Base-by-base conservation (phyloP, 345 rosid genomes). In the Gossypium australe region DNA sequence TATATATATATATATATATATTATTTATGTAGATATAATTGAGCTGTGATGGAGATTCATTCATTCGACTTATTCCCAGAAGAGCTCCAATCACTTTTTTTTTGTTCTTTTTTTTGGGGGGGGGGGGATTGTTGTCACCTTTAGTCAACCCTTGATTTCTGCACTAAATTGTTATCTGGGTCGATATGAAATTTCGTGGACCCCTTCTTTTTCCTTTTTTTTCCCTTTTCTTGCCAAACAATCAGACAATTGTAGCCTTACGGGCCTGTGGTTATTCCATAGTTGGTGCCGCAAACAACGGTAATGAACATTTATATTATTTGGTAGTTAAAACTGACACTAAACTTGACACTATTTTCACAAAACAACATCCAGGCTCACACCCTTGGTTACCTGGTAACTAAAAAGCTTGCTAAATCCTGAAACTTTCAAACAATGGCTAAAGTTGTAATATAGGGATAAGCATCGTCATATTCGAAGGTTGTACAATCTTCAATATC, bases 141-240 rank as follows among this genome's bases (percentile, higher is more conserved):
- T 70, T 55, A 25, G 75, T 78, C 61, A 76, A 67, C 56, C 18
- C 12, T 24, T 45, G 49, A 57, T 24, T 24, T 59, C 63, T 24
- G 63, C 38, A 24, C 13, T 59, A 22, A 24, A 59, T 59, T 59
- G 17, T 24, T 9, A 45, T 45, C 49, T 45, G 12, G 49, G 11
- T 8, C 25, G 9, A 27, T 60, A 27, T 60, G 6, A 25, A 25
- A 60, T 27, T 60, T 27, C 13, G 18, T 13, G 65, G 43, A 60
- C 41, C 64, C 38, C 8, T 24, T 12, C 14, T 12, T 59, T 24
- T 11, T 2, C 41, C 41, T 5, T 34, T 34, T 34, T 29, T 34
- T 34, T 34, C 1, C 41, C 41, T 63, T 16, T 17, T 63, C 67
- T 63, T 7, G 9, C 47, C 24, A 17, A 63, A 34, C 48, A 16